Evolutionary conservation across 768 basidiomycete genomes (phyloP).

Genomic region (Pisolithus orientalis): DNA sequence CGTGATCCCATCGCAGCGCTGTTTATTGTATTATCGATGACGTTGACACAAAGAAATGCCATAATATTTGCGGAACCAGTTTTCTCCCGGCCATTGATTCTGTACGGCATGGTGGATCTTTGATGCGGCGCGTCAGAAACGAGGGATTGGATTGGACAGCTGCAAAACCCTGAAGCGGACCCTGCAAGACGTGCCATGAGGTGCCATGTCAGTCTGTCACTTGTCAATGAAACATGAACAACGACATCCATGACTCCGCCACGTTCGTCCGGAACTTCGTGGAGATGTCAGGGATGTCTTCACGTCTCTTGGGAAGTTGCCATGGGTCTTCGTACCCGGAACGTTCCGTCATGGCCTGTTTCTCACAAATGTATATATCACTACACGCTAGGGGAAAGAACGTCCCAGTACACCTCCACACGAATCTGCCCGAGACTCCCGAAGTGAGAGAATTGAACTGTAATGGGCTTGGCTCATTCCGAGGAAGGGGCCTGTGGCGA

Average conservation of each 20-base stretch:
- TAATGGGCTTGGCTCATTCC: no score
- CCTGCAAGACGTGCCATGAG: not conserved
- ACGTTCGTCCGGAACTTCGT: not conserved
- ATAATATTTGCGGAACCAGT: slow-evolving; percentile 1
- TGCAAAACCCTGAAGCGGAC: not conserved
- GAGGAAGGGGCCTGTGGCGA: no score
- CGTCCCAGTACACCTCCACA: slow-evolving; percentile 4
- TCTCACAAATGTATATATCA: not conserved
- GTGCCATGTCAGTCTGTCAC: not conserved
- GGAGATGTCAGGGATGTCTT: not conserved
- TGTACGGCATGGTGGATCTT: not conserved
- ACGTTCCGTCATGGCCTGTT: not conserved
- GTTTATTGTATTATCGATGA: not conserved
- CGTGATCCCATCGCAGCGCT: not conserved
- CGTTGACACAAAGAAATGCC: slow-evolving; percentile 2
- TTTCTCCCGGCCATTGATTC: not conserved
- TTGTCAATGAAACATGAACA: not conserved
- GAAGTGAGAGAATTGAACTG: no score
- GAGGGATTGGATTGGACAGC: not conserved
- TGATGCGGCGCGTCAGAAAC: not conserved
- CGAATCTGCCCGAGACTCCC: not conserved
- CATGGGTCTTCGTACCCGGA: slow-evolving; percentile 1
- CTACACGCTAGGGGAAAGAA: slow-evolving; percentile 11
- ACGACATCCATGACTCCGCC: not conserved
- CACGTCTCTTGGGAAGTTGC: not conserved